Conservation (phyloP, 129 eudicot species). For the Centella asiatica region DNA sequence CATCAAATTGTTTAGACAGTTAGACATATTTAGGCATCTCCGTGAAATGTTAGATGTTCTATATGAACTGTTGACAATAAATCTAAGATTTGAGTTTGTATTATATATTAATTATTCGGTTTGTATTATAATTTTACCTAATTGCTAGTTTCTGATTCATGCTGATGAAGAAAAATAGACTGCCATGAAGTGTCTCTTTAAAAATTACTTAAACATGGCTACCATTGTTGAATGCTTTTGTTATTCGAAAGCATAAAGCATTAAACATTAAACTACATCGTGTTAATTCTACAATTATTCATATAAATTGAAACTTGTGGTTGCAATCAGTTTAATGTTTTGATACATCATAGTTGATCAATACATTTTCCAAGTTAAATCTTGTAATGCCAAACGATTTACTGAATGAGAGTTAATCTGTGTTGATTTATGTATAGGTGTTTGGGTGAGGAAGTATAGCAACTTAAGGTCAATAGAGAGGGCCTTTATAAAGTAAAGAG, state of each 20-base stretch:
- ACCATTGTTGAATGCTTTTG: too few relatives aligned
- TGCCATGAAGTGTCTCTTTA: too few relatives aligned
- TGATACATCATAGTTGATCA: too few relatives aligned
- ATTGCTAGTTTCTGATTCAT: not conserved
- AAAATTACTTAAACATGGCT: too few relatives aligned
- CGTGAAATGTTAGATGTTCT: not conserved
- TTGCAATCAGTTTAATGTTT: too few relatives aligned
- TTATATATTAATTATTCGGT: not conserved
- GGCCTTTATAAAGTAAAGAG: not conserved
- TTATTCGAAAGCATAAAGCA: too few relatives aligned
- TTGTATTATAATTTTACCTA: not conserved
- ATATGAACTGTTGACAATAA: not conserved
- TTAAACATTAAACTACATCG: too few relatives aligned
- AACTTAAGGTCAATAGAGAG: not conserved
- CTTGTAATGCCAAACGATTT: not conserved
- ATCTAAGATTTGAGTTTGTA: not conserved
- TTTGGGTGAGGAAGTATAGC: not conserved
- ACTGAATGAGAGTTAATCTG: conserved; percentile 7
- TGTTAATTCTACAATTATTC: too few relatives aligned
- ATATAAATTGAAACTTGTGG: too few relatives aligned
- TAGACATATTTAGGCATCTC: not conserved
- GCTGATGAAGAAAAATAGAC: too few relatives aligned
- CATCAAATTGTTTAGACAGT: too few relatives aligned
- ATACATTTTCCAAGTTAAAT: not conserved
- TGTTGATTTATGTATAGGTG: not conserved